Base-by-base conservation (phyloP, 139 green algal species). In the Chlamydomonas sp. region DNA sequence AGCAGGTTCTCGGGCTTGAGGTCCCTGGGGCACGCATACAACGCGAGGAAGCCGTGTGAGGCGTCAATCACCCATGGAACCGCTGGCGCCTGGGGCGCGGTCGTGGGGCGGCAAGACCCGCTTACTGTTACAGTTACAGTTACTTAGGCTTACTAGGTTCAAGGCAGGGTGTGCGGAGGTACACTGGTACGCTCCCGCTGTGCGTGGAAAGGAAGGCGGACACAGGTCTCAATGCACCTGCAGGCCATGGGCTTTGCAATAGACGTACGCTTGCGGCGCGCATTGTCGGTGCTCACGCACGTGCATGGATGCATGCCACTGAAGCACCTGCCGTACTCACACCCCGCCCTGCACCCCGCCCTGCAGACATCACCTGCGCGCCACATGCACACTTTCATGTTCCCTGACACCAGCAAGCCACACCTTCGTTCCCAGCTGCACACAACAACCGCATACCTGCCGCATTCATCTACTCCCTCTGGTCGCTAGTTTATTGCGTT, bases 1-100 rank as follows among this genome's bases (percentile, higher is more conserved):
- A 99, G 88, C 90, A 99, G 78, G 91, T 99, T 99, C 86, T 99
- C 97, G 8, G 97, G 97, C 91, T 99, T 98, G 8, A 98, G 89
- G 80, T 98, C 96, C 6, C 96, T 93, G 88, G 90, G 87, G 31
- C 31, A 49, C 31, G 31, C 31, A 49, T 49, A 49, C 5, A 5
- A 17, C 81, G 18, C n/a, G 7, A 17, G 9, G n/a, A 16, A 74
- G 58, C 18, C 16, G 18, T 66, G 17, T 58, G 5, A 49, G 5
- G 66, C 69, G 8, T 62, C 66, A 71, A 10, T 18, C 66, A 71
- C 66, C 66, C 66, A 71, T 14, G 66, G 66, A 18, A 71, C 66
- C 66, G 66, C 66, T 14, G 12, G 66, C 66, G 66, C 12, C 10
- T 71, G 66, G 9, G 12, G 31, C 31, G 31, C 31, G 31, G 31